A percentile compares a stretch with the other conserved stretches of the same genome.
phyloP scores from a whole-genome alignment of 2,329 filamentous ascomycete genomes.

The Penicillium sp. region DNA sequence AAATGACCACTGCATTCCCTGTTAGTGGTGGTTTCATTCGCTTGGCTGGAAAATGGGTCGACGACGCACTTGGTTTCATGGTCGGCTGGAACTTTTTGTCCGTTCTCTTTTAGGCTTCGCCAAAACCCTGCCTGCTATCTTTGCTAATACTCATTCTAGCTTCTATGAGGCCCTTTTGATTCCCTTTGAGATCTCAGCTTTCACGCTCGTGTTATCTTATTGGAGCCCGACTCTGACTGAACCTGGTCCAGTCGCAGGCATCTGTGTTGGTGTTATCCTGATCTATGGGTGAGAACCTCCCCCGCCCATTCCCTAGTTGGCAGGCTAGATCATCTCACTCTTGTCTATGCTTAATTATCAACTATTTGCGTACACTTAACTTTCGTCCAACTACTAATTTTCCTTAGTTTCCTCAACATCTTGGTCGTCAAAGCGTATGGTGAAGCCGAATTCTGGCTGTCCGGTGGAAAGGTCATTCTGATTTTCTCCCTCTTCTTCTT shows the following conservation, averaged over 20 bases:
- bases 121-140: neutral
- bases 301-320: too few relatives aligned
- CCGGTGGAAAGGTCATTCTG: constrained; percentile 62
- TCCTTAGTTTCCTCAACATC: constrained; percentile 58
- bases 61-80: constrained; percentile 46
- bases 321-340: too few relatives aligned
- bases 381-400: neutral
- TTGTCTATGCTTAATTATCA: neutral
- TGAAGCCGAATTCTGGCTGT: constrained; percentile 55
- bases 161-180: constrained; percentile 43
- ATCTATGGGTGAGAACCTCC: constrained; percentile 25
- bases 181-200: constrained; percentile 44
- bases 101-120: neutral
- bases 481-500: constrained; percentile 67
- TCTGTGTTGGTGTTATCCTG: constrained; percentile 29
- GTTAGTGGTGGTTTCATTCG: constrained; percentile 44
- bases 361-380: neutral
- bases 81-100: constrained; percentile 50
- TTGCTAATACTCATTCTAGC: constrained; percentile 7
- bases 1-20: constrained; percentile 47
- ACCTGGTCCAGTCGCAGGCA: constrained; percentile 34
- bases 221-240: constrained; percentile 38
- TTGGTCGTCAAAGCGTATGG: constrained; percentile 69
- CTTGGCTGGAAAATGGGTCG: constrained; percentile 45
- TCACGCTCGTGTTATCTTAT: constrained; percentile 42